A percentile compares a stretch with the other conserved stretches of the same genome.
Evolutionary conservation across 805 yeast genomes (phyloP).

Genomic region (Ogataea nakhonphanomensis): DNA sequence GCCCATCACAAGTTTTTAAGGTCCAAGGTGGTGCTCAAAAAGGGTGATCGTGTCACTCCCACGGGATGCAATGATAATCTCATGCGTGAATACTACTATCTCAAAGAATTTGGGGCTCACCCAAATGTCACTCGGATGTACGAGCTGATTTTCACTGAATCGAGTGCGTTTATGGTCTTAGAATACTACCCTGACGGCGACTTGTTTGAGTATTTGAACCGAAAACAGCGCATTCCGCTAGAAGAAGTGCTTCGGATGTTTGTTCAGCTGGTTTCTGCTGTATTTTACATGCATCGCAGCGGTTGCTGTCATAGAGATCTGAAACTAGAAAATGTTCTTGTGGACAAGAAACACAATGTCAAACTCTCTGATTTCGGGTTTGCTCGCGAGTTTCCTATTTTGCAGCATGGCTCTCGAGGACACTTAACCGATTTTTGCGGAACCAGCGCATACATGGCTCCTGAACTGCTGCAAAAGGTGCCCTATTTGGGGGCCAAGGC

Average conservation of each 20-base stretch:
- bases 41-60: conserved; percentile 44
- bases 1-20: conserved; percentile 76
- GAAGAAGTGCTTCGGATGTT: conserved; percentile 53
- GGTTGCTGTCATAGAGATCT: conserved; percentile 84
- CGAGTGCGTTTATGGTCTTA: conserved; percentile 77
- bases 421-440: conserved; percentile 86
- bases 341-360: conserved; percentile 54
- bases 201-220: conserved; percentile 62
- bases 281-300: conserved; percentile 70
- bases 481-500: conserved; percentile 76
- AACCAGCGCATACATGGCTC: conserved; percentile 95
- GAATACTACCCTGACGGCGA: conserved; percentile 88
- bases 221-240: conserved; percentile 45
- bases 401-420: conserved; percentile 24
- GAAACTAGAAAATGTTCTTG: conserved; percentile 72
- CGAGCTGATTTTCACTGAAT: conserved; percentile 81
- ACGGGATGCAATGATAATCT: conserved; percentile 72
- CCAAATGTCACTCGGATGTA: conserved; percentile 80
- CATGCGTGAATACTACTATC: conserved; percentile 87
- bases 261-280: conserved; percentile 62
- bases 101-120: conserved; percentile 70
- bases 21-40: conserved; percentile 79
- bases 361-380: conserved; percentile 93
- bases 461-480: conserved; percentile 69
- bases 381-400: conserved; percentile 62